phyloP scores from a whole-genome alignment of 169 alveolate genomes.

The Eimeria tenella region DNA sequence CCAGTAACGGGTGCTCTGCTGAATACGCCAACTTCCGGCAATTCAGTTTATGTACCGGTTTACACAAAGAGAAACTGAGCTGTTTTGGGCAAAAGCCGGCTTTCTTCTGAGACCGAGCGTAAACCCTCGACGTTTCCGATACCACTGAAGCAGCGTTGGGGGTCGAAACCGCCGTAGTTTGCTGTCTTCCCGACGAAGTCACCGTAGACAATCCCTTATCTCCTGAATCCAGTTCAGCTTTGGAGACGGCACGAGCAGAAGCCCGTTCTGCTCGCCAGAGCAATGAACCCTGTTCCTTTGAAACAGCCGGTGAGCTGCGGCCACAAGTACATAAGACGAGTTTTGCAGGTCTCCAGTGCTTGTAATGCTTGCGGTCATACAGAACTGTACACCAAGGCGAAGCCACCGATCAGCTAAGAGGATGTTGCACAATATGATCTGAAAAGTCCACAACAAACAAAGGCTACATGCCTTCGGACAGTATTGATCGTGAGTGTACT shows the following conservation, averaged over 20 bases:
- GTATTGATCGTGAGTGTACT: too few relatives aligned
- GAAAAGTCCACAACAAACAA: too few relatives aligned
- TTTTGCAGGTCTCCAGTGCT: neutral
- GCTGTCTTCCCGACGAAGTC: slow-evolving; percentile 8
- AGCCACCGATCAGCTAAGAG: too few relatives aligned
- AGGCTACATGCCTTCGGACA: too few relatives aligned
- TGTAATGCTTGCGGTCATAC: neutral
- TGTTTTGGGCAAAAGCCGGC: neutral
- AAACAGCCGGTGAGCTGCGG: neutral
- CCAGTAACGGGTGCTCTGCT: neutral
- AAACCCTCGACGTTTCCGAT: neutral
- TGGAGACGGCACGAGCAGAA: slow-evolving; percentile 2
- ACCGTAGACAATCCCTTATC: slow-evolving; percentile 1
- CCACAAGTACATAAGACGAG: neutral
- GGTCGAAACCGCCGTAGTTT: slow-evolving; percentile 17
- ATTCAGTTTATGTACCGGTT: neutral
- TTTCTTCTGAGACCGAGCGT: neutral
- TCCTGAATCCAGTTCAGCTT: neutral
- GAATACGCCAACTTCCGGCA: neutral
- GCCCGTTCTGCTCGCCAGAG: slow-evolving; percentile 1
- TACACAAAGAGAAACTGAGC: neutral
- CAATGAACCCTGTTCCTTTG: neutral
- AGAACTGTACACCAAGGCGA: too few relatives aligned
- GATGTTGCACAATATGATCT: too few relatives aligned
- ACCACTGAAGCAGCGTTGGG: neutral